A percentile compares a stretch with the other conserved stretches of the same genome.
Conservation (phyloP, 371 early-diverging fungal genomes). For the Rhizopus delemar region DNA sequence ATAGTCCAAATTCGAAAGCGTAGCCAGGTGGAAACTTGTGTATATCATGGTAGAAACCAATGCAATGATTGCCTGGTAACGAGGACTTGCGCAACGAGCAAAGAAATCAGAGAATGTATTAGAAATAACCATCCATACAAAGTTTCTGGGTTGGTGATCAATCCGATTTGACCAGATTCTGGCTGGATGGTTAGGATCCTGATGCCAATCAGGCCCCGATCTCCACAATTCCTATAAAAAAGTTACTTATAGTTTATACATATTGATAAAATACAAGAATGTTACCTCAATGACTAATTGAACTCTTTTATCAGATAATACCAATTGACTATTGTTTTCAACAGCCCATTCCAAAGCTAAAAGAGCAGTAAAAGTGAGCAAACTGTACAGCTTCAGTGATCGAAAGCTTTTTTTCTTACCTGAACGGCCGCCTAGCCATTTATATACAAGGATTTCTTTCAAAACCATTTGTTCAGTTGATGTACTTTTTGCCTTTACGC, state of each 20-base stretch:
- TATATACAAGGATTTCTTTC: slow-evolving; percentile 33
- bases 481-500: slow-evolving; percentile 26
- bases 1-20: slow-evolving; percentile 37
- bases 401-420: slow-evolving; percentile 18
- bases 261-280: slow-evolving; percentile 1
- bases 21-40: slow-evolving; percentile 36
- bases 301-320: slow-evolving; percentile 36
- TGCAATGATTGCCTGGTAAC: slow-evolving; percentile 37
- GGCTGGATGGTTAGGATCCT: slow-evolving; percentile 34
- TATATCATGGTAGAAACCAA: slow-evolving; percentile 31
- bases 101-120: slow-evolving; percentile 21
- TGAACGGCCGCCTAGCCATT: slow-evolving; percentile 38
- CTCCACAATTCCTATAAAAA: slow-evolving; percentile 29
- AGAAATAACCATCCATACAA: slow-evolving; percentile 14
- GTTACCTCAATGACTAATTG: slow-evolving; percentile 33
- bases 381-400: background rate
- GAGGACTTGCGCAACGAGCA: slow-evolving; percentile 41
- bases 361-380: background rate
- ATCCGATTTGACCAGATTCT: slow-evolving; percentile 23
- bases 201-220: slow-evolving; percentile 32
- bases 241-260: background rate
- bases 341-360: slow-evolving; percentile 44
- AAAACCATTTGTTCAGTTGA: slow-evolving; percentile 23
- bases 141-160: background rate
- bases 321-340: slow-evolving; percentile 38